Conservation (phyloP, 306 rosid species). For the Vigna reflexopilosa region DNA sequence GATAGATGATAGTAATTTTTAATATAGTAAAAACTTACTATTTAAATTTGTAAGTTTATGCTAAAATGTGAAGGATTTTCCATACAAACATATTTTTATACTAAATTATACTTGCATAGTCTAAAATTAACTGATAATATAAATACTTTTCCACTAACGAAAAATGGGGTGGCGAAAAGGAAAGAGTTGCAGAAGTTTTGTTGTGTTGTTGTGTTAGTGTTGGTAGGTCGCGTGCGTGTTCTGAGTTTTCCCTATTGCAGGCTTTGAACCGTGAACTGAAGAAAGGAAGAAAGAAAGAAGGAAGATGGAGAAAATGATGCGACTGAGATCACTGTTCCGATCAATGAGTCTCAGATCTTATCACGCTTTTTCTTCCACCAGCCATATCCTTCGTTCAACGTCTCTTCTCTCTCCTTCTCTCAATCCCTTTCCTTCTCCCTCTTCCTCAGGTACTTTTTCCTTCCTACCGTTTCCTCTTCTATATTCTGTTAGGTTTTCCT, state of each 20-base stretch:
- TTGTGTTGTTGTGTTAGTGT: background rate
- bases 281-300: background rate
- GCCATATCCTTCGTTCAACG: constrained; percentile 42
- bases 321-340: constrained; percentile 69
- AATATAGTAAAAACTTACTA: too few relatives aligned
- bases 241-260: background rate
- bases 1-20: too few relatives aligned
- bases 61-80: too few relatives aligned
- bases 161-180: background rate
- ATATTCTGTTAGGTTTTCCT: background rate
- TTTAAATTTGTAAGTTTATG: too few relatives aligned
- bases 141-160: too few relatives aligned
- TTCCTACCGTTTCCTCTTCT: background rate
- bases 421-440: constrained; percentile 33
- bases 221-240: background rate
- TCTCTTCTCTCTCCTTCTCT: constrained; percentile 36
- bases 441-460: constrained; percentile 50
- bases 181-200: background rate
- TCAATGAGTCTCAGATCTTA: constrained; percentile 71
- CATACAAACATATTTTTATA: too few relatives aligned
- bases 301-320: constrained; percentile 63
- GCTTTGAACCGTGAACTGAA: background rate
- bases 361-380: constrained; percentile 39
- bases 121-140: too few relatives aligned
- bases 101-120: too few relatives aligned